Evolutionary conservation across 441 rosid genomes (phyloP).

Genomic region (Aleurites moluccanus): DNA sequence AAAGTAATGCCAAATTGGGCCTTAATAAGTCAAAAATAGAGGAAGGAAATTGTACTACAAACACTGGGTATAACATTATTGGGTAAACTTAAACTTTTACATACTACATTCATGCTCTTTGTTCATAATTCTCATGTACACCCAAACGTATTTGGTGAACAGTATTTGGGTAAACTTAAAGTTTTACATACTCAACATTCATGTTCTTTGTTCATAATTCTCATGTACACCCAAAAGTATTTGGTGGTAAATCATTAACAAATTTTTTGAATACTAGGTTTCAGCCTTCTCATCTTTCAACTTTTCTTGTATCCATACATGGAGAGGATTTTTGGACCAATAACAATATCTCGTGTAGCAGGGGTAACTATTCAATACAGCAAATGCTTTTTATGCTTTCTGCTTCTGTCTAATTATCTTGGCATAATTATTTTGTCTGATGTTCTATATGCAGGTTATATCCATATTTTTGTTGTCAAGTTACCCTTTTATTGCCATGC

Average conservation of each 20-base stretch:
- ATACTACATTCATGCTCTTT: neutral
- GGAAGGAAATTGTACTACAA: neutral
- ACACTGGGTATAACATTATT: neutral
- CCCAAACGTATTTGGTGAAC: neutral
- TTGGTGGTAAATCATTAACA: conserved; percentile 14
- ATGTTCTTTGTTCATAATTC: neutral
- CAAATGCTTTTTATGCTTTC: neutral
- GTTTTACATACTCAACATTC: neutral
- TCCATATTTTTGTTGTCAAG: conserved; percentile 54
- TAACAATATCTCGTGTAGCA: conserved; percentile 47
- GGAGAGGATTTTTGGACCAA: conserved; percentile 61
- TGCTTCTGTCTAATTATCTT: neutral
- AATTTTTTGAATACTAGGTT: conserved; percentile 42
- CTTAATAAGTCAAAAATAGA: too few species aligned
- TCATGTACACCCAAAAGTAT: neutral
- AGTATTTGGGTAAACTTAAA: too few species aligned
- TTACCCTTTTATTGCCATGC: conserved; percentile 61
- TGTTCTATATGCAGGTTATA: conserved; percentile 44
- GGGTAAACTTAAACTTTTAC: neutral
- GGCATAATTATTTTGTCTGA: neutral
- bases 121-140: neutral
- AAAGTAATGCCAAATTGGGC: too few species aligned
- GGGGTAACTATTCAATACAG: conserved; percentile 47
- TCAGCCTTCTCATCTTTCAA: conserved; percentile 72
- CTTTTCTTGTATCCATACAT: conserved; percentile 47